A percentile compares a stretch with the other conserved stretches of the same genome.
phyloP scores from a whole-genome alignment of 768 basidiomycete genomes.

The Tricholoma hemisulphureum region DNA sequence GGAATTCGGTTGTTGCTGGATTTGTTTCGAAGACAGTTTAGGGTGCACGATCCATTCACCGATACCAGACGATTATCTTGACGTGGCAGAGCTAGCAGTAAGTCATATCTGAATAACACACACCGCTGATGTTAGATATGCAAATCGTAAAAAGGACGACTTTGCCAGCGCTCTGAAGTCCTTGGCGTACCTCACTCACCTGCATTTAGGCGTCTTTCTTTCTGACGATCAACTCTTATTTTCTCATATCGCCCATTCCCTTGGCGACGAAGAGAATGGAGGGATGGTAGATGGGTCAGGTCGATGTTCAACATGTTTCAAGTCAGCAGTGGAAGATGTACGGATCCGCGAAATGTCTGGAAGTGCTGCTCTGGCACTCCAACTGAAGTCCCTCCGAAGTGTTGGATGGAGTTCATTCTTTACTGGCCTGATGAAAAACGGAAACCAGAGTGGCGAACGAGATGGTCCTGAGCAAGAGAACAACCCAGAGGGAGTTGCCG shows the following conservation, averaged over 20 bases:
- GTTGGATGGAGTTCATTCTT: slow-evolving; percentile 58
- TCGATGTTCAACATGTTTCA: slow-evolving; percentile 37
- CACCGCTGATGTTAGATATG: background rate
- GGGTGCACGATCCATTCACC: slow-evolving; percentile 59
- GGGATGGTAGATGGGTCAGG: slow-evolving; percentile 27
- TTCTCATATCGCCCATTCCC: slow-evolving; percentile 44
- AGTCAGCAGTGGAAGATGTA: slow-evolving; percentile 27
- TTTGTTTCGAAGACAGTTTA: slow-evolving; percentile 63
- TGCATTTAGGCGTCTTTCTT: slow-evolving; percentile 64
- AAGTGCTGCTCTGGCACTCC: slow-evolving; percentile 42
- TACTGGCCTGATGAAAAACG: slow-evolving; percentile 12
- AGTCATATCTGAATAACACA: slow-evolving; percentile 22
- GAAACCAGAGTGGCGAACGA: slow-evolving; percentile 7
- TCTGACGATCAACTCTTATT: slow-evolving; percentile 52
- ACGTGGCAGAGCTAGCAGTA: slow-evolving; percentile 50
- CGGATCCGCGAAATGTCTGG: slow-evolving; percentile 47
- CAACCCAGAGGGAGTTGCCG: background rate
- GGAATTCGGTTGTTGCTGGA: slow-evolving; percentile 57
- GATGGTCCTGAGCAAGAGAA: slow-evolving; percentile 19
- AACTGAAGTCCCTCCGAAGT: slow-evolving; percentile 41
- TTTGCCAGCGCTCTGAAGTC: slow-evolving; percentile 45
- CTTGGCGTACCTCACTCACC: slow-evolving; percentile 44
- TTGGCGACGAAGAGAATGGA: slow-evolving; percentile 24
- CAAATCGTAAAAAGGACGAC: slow-evolving; percentile 30
- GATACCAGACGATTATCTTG: slow-evolving; percentile 48